phyloP scores from a whole-genome alignment of 31 red algal species.

The Bonnemaisonia californica region DNA sequence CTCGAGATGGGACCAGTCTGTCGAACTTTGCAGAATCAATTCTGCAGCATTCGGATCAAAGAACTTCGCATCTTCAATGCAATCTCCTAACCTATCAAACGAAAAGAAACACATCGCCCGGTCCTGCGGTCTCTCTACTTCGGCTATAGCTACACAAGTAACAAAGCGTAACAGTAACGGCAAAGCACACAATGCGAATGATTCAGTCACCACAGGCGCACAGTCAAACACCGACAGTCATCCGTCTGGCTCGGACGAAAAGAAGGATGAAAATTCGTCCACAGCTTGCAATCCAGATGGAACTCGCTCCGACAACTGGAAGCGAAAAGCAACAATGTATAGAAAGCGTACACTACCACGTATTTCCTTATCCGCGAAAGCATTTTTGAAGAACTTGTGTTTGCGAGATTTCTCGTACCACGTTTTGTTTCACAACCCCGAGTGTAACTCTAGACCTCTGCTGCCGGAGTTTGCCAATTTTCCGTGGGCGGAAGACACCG shows the following conservation, averaged over 20 bases:
- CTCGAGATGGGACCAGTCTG: constrained; percentile 56
- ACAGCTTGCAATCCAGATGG: too few relatives aligned
- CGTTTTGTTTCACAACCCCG: constrained; percentile 88
- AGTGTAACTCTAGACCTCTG: constrained; percentile 74
- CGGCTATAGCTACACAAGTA: background rate
- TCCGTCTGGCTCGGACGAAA: background rate
- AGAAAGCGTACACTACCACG: constrained; percentile 21
- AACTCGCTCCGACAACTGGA: background rate
- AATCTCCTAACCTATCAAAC: background rate
- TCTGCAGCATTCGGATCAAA: background rate
- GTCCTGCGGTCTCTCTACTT: too few relatives aligned
- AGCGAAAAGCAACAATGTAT: background rate
- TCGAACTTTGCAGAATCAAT: background rate
- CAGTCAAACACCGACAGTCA: background rate
- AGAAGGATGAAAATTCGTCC: background rate
- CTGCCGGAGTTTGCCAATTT: constrained; percentile 82
- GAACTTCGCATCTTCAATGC: background rate
- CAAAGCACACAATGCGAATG: background rate
- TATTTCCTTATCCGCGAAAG: constrained; percentile 80
- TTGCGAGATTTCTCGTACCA: constrained; percentile 96
- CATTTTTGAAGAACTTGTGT: constrained; percentile 97
- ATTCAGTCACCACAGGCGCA: background rate
- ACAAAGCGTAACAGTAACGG: background rate
- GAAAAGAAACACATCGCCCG: background rate
- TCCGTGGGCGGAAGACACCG: constrained; percentile 84